These are phyloP conservation scores for Fragilaria crotonensis DNA, from an alignment of 108 stramenopile genomes.

Conservation along the genomic window DNA sequence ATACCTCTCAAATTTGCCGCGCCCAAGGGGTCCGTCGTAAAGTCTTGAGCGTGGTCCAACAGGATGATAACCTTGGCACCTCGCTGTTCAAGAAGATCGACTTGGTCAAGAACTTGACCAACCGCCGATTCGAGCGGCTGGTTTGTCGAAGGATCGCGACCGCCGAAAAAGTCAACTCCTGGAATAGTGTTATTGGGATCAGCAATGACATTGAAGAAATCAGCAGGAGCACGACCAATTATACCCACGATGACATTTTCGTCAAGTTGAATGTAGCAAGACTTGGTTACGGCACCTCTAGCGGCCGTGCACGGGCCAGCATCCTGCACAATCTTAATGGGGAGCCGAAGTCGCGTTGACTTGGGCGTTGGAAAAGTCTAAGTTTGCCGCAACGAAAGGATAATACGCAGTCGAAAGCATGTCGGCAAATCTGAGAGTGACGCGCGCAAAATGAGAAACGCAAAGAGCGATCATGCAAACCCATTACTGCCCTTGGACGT, in stretches of 20 bases:
- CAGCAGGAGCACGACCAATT: conserved; percentile 2
- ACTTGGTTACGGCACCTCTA: too few relatives aligned
- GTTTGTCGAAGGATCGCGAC: conserved; percentile 5
- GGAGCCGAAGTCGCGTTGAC: not conserved
- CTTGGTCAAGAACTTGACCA: conserved; percentile 1
- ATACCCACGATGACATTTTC: conserved; percentile 1
- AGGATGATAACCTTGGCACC: conserved; percentile 1
- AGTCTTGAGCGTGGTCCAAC: conserved; percentile 9
- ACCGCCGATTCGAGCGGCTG: not conserved
- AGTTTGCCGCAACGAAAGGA: conserved; percentile 7
- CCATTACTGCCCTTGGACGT: too few relatives aligned
- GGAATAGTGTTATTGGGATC: too few relatives aligned
- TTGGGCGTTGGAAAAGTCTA: conserved; percentile 12
- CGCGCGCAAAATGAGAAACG: too few relatives aligned
- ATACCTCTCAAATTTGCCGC: not conserved
- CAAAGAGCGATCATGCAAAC: too few relatives aligned
- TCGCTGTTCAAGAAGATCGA: not conserved
- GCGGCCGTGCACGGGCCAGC: not conserved
- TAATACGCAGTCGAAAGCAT: not conserved
- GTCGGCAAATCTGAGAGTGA: too few relatives aligned
- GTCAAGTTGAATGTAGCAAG: not conserved
- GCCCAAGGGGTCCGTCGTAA: conserved; percentile 2
- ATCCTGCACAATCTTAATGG: conserved; percentile 1
- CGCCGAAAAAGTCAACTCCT: conserved; percentile 6
- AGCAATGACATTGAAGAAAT: conserved; percentile 1